Conservation (phyloP, 345 rosid species). For the Streptanthus diversifolius region DNA sequence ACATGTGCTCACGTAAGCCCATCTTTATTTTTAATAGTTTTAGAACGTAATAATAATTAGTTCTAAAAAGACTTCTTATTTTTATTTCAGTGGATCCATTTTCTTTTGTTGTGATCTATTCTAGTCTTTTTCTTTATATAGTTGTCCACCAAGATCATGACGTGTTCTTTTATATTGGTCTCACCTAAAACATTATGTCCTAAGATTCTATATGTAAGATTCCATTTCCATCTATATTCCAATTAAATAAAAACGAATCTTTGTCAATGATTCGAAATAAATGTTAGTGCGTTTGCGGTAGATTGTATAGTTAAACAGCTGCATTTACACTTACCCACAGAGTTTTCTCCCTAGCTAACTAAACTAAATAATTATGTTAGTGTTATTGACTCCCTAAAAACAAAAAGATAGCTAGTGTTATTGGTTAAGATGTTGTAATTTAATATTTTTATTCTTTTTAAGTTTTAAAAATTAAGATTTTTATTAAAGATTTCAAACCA, state of each 20-base stretch:
- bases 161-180: conserved; percentile 36
- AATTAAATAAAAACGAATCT: conserved; percentile 21
- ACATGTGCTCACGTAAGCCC: conserved; percentile 40
- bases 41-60: not conserved
- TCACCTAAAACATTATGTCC: conserved; percentile 39
- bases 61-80: not conserved
- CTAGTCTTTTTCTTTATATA: conserved; percentile 11
- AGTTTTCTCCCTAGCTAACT: conserved; percentile 7
- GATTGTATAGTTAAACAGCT: conserved; percentile 18
- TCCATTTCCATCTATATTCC: conserved; percentile 33
- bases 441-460: not conserved
- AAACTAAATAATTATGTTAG: not conserved
- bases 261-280: conserved; percentile 19
- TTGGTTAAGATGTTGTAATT: not conserved
- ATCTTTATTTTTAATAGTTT: not conserved
- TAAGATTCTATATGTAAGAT: conserved; percentile 39
- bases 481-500: not conserved
- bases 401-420: not conserved
- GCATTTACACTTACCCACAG: conserved; percentile 22
- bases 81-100: conserved; percentile 15
- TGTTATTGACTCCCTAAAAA: not conserved
- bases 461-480: not conserved
- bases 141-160: conserved; percentile 28
- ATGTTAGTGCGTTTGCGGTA: conserved; percentile 21
- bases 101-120: conserved; percentile 25